Percentiles rank a stretch among this genome's conserved stretches.
phyloP scores from a whole-genome alignment of 1,139 yeast species.

The Hansenula sp. region DNA sequence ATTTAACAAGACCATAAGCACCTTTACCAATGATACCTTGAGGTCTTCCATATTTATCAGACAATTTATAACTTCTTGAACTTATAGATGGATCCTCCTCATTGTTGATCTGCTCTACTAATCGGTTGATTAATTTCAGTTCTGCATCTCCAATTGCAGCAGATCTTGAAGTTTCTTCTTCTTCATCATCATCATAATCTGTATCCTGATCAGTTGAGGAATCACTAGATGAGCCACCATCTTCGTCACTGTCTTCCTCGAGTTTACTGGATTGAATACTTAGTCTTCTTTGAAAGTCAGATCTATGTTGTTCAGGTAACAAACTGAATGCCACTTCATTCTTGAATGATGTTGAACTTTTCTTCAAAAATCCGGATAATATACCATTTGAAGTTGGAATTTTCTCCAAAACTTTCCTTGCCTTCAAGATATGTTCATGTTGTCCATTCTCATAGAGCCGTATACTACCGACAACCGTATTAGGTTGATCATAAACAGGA shows the following conservation, averaged over 20 bases:
- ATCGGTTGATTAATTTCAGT: conserved; percentile 43
- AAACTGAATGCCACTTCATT: conserved; percentile 32
- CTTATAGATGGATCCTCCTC: conserved; percentile 28
- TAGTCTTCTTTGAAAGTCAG: conserved; percentile 32
- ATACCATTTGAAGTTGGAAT: conserved; percentile 24
- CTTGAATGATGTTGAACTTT: conserved; percentile 21
- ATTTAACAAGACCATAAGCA: conserved; percentile 65
- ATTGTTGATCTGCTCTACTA: conserved; percentile 38
- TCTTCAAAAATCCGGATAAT: conserved; percentile 23
- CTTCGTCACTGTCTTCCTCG: conserved; percentile 11
- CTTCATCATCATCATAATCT: conserved; percentile 22
- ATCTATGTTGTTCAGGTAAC: conserved; percentile 34
- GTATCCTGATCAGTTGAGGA: conserved; percentile 25
- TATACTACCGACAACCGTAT: conserved; percentile 27
- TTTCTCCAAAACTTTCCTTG: conserved; percentile 28
- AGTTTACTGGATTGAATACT: conserved; percentile 29
- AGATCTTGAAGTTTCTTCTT: conserved; percentile 14
- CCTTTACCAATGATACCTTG: conserved; percentile 67
- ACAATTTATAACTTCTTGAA: conserved; percentile 22
- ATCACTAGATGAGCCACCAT: conserved; percentile 4
- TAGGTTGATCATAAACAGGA: conserved; percentile 9
- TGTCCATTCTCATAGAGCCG: conserved; percentile 29
- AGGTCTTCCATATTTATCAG: conserved; percentile 57
- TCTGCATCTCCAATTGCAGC: conserved; percentile 61
- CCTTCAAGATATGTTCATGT: conserved; percentile 32